phyloP scores from a whole-genome alignment of 73 alveolate species.

The Breviolum minutum region DNA sequence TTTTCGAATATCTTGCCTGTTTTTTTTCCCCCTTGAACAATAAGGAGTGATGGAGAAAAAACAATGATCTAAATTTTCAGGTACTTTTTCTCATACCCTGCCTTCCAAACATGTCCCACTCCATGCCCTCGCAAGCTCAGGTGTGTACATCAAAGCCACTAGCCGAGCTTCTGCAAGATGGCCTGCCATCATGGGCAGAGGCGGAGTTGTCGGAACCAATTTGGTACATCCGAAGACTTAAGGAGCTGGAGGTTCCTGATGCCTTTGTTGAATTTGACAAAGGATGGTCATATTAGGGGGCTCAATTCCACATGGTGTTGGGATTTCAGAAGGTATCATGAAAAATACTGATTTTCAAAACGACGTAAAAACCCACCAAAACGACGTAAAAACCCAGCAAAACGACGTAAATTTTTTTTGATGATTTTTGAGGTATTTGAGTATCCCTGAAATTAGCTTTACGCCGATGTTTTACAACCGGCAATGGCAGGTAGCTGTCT shows the following conservation, averaged over 20 bases:
- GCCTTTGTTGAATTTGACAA: background rate
- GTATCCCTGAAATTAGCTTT: background rate
- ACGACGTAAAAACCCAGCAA: background rate
- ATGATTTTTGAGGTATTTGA: background rate
- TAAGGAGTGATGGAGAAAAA: background rate
- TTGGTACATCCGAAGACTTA: background rate
- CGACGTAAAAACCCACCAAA: background rate
- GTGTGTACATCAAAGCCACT: background rate
- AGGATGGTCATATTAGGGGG: background rate
- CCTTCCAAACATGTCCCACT: background rate
- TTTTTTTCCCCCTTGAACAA: background rate
- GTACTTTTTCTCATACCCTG: background rate
- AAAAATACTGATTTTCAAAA: background rate
- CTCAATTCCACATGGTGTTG: background rate
- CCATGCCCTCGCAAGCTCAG: background rate
- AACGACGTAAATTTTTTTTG: background rate
- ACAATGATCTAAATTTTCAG: no score
- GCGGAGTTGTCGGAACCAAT: background rate
- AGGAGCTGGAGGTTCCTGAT: background rate
- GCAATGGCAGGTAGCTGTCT: background rate
- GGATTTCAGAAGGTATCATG: background rate
- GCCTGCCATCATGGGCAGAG: background rate
- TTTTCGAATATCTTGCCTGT: no score
- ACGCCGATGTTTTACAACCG: background rate
- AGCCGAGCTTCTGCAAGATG: background rate